A percentile compares a stretch with the other conserved stretches of the same genome.
phyloP scores from a whole-genome alignment of 306 rosid genomes.

The Quercus parvula region DNA sequence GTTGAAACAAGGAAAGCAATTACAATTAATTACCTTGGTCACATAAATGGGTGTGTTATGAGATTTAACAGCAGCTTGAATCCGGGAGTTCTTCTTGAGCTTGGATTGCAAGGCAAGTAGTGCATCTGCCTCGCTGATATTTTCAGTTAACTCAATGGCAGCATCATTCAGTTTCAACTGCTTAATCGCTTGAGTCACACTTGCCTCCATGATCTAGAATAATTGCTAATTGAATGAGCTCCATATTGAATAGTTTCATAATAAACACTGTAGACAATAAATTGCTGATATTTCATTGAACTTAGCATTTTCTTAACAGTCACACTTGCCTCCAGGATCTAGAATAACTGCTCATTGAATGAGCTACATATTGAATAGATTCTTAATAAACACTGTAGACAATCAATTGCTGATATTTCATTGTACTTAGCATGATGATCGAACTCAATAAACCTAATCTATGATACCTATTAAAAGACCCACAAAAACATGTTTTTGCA shows the following conservation, averaged over 20 bases:
- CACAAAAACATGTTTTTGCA: no score
- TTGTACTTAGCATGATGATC: background rate
- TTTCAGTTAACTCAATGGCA: constrained; percentile 65
- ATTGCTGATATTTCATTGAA: background rate
- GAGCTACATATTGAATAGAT: constrained; percentile 36
- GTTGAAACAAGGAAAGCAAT: constrained; percentile 4
- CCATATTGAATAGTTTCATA: constrained; percentile 14
- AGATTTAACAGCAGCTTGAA: constrained; percentile 93
- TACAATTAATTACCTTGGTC: constrained; percentile 58
- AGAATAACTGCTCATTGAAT: constrained; percentile 49
- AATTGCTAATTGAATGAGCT: constrained; percentile 52
- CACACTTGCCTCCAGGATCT: constrained; percentile 72
- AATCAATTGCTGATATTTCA: background rate
- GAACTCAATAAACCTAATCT: no score
- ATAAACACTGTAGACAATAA: background rate
- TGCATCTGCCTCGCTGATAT: constrained; percentile 90
- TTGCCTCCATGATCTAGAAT: constrained; percentile 83
- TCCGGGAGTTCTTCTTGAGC: constrained; percentile 83
- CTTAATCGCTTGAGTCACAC: constrained; percentile 72
- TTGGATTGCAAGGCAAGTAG: constrained; percentile 81
- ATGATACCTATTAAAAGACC: no score
- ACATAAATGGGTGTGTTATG: constrained; percentile 66
- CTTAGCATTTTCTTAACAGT: background rate
- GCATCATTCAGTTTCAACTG: constrained; percentile 67
- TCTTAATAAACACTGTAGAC: background rate